These are phyloP conservation scores for Fusarium citri DNA, from an alignment of 2,329 filamentous ascomycete genomes.

Conservation along the genomic window DNA sequence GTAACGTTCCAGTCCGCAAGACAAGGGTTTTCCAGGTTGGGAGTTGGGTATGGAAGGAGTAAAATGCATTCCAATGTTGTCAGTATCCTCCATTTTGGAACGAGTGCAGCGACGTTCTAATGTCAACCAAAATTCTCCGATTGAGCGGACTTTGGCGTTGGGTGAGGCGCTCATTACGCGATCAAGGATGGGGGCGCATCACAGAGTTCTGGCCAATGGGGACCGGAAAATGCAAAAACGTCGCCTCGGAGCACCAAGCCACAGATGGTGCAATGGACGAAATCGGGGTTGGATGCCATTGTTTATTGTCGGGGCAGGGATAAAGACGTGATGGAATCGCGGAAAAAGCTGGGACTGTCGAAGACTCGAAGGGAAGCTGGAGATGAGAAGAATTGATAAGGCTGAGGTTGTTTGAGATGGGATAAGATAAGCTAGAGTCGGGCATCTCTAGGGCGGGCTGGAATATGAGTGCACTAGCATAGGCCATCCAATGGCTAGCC, in stretches of 20 bases:
- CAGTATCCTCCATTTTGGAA: background rate
- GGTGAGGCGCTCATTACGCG: background rate
- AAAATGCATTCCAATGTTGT: background rate
- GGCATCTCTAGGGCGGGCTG: background rate
- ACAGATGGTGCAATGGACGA: conserved; percentile 9
- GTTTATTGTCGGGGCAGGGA: background rate
- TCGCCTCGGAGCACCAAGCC: background rate
- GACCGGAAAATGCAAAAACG: background rate
- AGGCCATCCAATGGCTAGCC: background rate
- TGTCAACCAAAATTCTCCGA: conserved; percentile 1
- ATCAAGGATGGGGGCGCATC: background rate
- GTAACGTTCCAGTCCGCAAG: background rate
- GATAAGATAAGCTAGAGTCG: background rate
- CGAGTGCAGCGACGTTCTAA: conserved; percentile 9
- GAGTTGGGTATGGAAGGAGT: background rate
- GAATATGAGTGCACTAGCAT: background rate
- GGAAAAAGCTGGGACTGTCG: no score
- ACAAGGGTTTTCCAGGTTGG: background rate
- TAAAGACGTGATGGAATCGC: no score
- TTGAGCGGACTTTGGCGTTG: background rate
- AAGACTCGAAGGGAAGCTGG: no score
- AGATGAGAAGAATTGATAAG: background rate
- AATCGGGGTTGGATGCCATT: conserved; percentile 12
- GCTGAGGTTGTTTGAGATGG: background rate
- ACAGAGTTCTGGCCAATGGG: conserved; percentile 2